Base-by-base conservation (phyloP, 2,329 filamentous ascomycete species). In the Penicillium olsonii region DNA sequence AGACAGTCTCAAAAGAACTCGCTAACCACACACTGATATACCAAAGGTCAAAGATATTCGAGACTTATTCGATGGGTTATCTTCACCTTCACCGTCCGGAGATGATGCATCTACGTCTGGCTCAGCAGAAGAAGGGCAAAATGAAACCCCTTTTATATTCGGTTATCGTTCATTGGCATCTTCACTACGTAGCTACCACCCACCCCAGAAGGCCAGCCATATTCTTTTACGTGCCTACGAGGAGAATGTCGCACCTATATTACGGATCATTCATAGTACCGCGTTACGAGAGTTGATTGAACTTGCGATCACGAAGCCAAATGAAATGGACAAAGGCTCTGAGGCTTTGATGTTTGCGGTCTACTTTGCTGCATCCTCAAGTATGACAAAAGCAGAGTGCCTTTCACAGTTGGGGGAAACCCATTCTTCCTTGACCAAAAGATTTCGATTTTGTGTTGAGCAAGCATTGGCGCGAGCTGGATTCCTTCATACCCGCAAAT, bases 381-480 rank as follows among this genome's bases (percentile, higher is more conserved):
- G 17, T 15, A 18, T 39, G 24, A 20, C 44, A 20, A 12, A n/a
- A 41, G 31, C 20, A 40, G 19, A 43, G 39, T 43, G 45, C 39
- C 24, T 34, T 22, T 2, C 29, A 31, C 7, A 17, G 10, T 34
- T 19, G 11, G 22, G 17, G 14, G 15, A 14, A 39, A 10, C 22
- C 12, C 39, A 43, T 10, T 18, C 33, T 6, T 19, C 39, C 5
- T 2, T 39, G 9, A 10, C 14, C 2, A 20, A 43, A 17, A 10
- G 37, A 9, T 48, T 20, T 29, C n/a, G 24, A 18, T 42, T 43
- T n/a, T 39, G 39, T 9, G 27, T 29, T 1, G 15, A 40, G 26
- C 40, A 49, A 27, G 47, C 41, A 12, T 26, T 49, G 8, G 39
- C 18, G 14, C 40, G 47, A 15, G 47, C 47, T 26, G 41, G 41